These are phyloP conservation scores for Conidiobolus coronatus DNA, from an alignment of 371 early-diverging fungal genomes.

Conservation along the genomic window DNA sequence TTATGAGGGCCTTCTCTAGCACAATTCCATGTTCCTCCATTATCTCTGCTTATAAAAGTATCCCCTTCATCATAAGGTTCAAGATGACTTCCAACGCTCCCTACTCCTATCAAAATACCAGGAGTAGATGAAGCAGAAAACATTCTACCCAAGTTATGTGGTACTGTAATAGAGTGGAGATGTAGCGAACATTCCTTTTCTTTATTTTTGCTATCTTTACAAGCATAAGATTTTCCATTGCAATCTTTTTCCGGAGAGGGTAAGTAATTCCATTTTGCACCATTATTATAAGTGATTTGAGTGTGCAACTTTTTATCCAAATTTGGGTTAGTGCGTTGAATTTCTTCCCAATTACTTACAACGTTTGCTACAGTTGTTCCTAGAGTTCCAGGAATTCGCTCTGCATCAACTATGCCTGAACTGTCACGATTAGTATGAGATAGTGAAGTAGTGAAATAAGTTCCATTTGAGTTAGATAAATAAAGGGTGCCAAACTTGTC, in stretches of 20 bases:
- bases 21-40: slow-evolving; percentile 65
- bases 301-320: slow-evolving; percentile 35
- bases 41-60: slow-evolving; percentile 65
- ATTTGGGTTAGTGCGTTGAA: slow-evolving; percentile 14
- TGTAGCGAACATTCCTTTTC: slow-evolving; percentile 66
- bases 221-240: slow-evolving; percentile 18
- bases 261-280: slow-evolving; percentile 23
- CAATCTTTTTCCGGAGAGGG: slow-evolving; percentile 19
- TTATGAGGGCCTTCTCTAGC: slow-evolving; percentile 58
- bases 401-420: slow-evolving; percentile 67
- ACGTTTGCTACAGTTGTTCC: slow-evolving; percentile 68
- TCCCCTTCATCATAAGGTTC: slow-evolving; percentile 45
- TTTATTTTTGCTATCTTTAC: slow-evolving; percentile 22
- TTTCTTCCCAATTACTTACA: slow-evolving; percentile 40
- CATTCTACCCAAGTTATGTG: slow-evolving; percentile 33
- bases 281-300: slow-evolving; percentile 76
- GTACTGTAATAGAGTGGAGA: slow-evolving; percentile 60
- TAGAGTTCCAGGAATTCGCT: slow-evolving; percentile 56
- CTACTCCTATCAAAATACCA: slow-evolving; percentile 77
- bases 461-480: slow-evolving; percentile 75
- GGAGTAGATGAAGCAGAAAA: slow-evolving; percentile 52
- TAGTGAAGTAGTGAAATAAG: slow-evolving; percentile 51
- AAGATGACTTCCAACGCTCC: slow-evolving; percentile 54
- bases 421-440: slow-evolving; percentile 52
- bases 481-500: slow-evolving; percentile 41